Conservation (phyloP, 2,329 filamentous ascomycete species). For the Microdochium paspali region DNA sequence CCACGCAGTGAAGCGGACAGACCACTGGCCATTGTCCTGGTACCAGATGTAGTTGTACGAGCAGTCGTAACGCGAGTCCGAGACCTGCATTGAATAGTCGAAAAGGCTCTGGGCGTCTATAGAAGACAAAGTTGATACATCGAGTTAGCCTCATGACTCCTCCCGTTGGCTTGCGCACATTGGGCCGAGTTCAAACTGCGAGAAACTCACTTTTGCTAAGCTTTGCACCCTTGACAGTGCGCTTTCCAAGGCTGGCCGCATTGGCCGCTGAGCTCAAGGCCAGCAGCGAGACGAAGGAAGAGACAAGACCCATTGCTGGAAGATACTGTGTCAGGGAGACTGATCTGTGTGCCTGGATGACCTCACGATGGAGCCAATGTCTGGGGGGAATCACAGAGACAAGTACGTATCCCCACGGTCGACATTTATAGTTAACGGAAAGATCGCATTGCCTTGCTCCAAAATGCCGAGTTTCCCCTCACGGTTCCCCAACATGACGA, state of each 20-base stretch:
- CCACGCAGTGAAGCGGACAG: conserved; percentile 31
- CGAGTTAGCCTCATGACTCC: no score
- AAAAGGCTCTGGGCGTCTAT: conserved; percentile 25
- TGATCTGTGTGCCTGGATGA: not conserved
- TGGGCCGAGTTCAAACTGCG: not conserved
- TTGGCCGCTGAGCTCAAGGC: not conserved
- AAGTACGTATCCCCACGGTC: no score
- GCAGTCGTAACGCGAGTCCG: conserved; percentile 27
- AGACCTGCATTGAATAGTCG: conserved; percentile 27
- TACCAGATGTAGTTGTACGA: conserved; percentile 32
- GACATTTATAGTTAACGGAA: no score
- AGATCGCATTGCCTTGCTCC: no score
- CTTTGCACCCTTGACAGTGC: not conserved
- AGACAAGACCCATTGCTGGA: not conserved
- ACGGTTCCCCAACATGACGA: no score
- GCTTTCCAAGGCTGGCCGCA: not conserved
- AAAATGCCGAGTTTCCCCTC: no score
- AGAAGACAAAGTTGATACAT: no score
- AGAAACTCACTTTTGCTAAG: not conserved
- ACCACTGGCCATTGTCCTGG: conserved; percentile 30
- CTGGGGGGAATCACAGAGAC: not conserved
- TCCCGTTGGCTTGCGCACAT: not conserved
- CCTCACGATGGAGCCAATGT: not conserved
- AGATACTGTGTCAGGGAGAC: not conserved
- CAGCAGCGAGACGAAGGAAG: not conserved